phyloP scores from a whole-genome alignment of 1,139 yeast genomes.

The Yamadazyma sp. region DNA sequence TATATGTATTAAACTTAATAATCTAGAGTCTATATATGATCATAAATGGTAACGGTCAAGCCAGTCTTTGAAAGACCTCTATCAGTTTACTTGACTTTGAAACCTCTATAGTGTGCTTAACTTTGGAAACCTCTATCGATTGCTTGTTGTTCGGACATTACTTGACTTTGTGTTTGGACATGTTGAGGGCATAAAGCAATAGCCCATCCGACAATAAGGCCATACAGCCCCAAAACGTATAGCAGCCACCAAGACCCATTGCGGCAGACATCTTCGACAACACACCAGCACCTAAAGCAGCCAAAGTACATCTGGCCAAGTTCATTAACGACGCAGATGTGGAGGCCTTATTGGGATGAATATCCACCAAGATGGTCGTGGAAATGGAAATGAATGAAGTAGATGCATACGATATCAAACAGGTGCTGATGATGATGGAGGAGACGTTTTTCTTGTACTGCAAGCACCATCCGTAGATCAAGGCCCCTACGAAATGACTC shows the following conservation, averaged over 20 bases:
- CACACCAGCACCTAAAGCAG: constrained; percentile 36
- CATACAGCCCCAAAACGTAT: constrained; percentile 34
- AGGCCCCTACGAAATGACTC: constrained; percentile 26
- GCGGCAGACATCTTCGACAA: constrained; percentile 28
- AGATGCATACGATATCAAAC: constrained; percentile 29
- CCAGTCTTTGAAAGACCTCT: too few relatives aligned
- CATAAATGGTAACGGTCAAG: not conserved
- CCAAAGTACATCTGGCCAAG: constrained; percentile 35
- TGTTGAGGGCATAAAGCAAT: constrained; percentile 18
- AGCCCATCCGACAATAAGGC: constrained; percentile 21
- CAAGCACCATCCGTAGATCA: constrained; percentile 44
- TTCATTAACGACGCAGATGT: constrained; percentile 40
- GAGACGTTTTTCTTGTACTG: constrained; percentile 25
- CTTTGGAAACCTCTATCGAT: too few relatives aligned
- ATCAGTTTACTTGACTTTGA: too few relatives aligned
- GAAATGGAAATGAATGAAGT: constrained; percentile 28
- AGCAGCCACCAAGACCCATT: constrained; percentile 38
- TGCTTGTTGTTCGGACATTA: too few relatives aligned
- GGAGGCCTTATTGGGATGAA: constrained; percentile 33
- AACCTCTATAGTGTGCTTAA: too few relatives aligned
- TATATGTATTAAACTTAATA: not conserved
- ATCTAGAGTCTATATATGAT: not conserved
- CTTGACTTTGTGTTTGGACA: constrained; percentile 3
- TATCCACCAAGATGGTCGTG: constrained; percentile 39
- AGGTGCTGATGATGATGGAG: constrained; percentile 33